Evolutionary conservation across 371 early-diverging fungal species (phyloP).

Genomic region (Mortierella sp.): DNA sequence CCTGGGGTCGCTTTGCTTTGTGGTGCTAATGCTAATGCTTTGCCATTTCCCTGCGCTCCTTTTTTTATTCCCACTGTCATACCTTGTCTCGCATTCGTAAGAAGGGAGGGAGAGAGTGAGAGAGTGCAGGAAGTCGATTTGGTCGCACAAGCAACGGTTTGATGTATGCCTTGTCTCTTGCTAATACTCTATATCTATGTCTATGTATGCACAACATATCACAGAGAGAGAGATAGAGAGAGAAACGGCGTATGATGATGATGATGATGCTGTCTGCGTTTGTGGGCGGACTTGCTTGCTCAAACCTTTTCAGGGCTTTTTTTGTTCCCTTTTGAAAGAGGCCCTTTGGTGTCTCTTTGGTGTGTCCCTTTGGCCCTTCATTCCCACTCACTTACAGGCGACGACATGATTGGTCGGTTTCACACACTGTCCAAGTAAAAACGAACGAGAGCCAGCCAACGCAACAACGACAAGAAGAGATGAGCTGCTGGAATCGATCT

Average conservation of each 20-base stretch:
- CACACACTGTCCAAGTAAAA: neutral
- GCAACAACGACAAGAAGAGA: neutral
- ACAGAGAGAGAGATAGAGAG: too few relatives aligned
- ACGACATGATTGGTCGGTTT: neutral
- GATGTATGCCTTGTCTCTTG: neutral
- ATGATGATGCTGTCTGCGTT: neutral
- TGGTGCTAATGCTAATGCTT: neutral
- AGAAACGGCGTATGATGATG: neutral
- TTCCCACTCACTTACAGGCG: neutral
- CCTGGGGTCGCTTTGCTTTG: neutral
- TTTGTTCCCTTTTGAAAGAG: neutral
- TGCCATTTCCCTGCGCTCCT: neutral
- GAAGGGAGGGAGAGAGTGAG: too few relatives aligned
- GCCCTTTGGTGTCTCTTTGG: too few relatives aligned
- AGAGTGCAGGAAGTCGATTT: constrained; percentile 1
- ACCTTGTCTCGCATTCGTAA: too few relatives aligned
- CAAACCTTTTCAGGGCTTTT: neutral
- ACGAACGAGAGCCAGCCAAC: constrained; percentile 23
- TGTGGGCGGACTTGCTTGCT: neutral
- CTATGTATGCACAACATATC: too few relatives aligned
- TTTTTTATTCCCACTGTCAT: neutral
- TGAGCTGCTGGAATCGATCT: neutral
- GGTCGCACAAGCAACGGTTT: constrained; percentile 12
- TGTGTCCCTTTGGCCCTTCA: too few relatives aligned
- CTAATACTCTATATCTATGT: too few relatives aligned